Conservation (phyloP, 2,329 filamentous ascomycete genomes). For the Neofusicoccum umdonicola region DNA sequence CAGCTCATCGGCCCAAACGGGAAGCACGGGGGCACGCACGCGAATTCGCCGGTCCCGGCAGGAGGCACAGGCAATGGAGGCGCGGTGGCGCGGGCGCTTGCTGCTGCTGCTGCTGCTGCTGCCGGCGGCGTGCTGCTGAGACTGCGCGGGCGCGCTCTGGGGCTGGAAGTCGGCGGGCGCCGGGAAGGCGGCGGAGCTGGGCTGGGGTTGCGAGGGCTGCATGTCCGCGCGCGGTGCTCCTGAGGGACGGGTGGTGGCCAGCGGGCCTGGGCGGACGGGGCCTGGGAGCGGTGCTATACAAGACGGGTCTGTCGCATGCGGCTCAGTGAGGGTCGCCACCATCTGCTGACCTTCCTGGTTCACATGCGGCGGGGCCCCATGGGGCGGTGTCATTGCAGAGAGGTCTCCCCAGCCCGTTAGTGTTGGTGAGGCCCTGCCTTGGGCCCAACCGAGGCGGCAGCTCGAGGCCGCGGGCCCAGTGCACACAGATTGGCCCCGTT, state of each 20-base stretch:
- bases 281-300: not conserved
- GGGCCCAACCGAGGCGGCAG: not conserved
- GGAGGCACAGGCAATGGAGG: slow-evolving; percentile 56
- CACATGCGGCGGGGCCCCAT: slow-evolving; percentile 14
- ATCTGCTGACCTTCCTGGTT: slow-evolving; percentile 9
- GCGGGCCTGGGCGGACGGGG: not conserved
- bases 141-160: slow-evolving; percentile 24
- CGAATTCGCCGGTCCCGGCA: slow-evolving; percentile 48
- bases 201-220: slow-evolving; percentile 2
- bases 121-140: slow-evolving; percentile 23
- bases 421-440: not conserved
- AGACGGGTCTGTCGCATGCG: not conserved
- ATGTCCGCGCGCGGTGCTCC: not conserved
- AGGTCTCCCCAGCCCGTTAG: not conserved
- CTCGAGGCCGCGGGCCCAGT: not conserved
- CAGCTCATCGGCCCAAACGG: slow-evolving; percentile 16
- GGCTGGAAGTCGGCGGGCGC: slow-evolving; percentile 2
- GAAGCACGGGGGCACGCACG: slow-evolving; percentile 27
- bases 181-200: not conserved
- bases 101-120: too few species aligned
- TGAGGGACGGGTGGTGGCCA: not conserved
- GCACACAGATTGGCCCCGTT: not conserved
- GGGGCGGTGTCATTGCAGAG: slow-evolving; percentile 10
- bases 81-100: slow-evolving; percentile 38
- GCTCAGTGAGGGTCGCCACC: slow-evolving; percentile 9